Conservation (phyloP, 2,329 filamentous ascomycete species). For the Neofusicoccum kwambonambiense region DNA sequence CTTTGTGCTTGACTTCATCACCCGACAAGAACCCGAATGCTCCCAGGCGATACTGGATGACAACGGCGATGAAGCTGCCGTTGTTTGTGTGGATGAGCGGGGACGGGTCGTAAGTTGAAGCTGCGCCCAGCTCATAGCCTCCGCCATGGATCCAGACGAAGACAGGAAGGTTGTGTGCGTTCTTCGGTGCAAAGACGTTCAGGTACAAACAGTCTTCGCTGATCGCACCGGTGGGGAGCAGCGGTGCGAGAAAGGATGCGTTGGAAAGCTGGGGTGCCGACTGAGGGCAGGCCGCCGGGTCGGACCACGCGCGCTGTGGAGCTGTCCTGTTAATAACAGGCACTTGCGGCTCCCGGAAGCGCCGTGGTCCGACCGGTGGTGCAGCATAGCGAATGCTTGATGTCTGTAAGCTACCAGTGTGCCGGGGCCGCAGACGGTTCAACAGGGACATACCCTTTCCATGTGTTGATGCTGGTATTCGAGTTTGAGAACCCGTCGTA, state of each 20-base stretch:
- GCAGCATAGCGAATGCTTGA: neutral
- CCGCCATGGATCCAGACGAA: conserved; percentile 62
- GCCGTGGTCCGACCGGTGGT: neutral
- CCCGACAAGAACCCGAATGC: conserved; percentile 63
- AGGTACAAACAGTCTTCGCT: conserved; percentile 62
- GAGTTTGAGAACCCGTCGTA: conserved; percentile 24
- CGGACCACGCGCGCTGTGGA: neutral
- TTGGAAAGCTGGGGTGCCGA: neutral
- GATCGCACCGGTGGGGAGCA: neutral
- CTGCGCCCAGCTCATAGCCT: conserved; percentile 59
- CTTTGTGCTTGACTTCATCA: conserved; percentile 50
- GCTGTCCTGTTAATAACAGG: neutral
- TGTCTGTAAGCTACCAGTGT: rapidly evolving
- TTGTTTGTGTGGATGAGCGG: conserved; percentile 53
- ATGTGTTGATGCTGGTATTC: conserved; percentile 25
- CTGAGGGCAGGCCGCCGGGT: no score
- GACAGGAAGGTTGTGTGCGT: conserved; percentile 50
- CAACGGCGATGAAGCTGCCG: conserved; percentile 54
- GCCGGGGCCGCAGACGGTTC: neutral
- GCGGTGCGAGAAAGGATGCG: neutral
- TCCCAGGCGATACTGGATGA: conserved; percentile 57
- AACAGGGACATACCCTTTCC: conserved; percentile 18
- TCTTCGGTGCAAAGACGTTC: conserved; percentile 50
- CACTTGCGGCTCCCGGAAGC: neutral
- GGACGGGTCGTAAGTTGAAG: conserved; percentile 58